Base-by-base conservation (phyloP, 495 filamentous ascomycete species). In the Acidomyces sp. region DNA sequence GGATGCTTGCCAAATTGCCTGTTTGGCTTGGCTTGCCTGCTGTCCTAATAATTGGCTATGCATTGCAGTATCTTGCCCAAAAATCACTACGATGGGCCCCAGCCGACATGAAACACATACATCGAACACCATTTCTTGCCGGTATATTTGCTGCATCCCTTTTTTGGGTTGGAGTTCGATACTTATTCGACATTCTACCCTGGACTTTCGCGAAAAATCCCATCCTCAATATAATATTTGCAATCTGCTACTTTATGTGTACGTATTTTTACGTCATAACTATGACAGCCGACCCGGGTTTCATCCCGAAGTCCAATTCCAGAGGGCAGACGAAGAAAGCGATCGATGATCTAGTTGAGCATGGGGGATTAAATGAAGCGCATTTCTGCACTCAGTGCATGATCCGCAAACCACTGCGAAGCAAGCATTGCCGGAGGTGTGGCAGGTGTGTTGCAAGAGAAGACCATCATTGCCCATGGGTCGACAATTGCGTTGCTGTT, bases 381-480 rank as follows among this genome's bases (percentile, higher is more conserved):
- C 85, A 95, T 54, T 97, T 95, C 55, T 97, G 90, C 56, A 77
- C 90, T 21, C 69, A 70, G 23, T 97, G 90, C 62, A 93, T 96
- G 86, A 77, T 90, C 37, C 70, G 90, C 38, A 85, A 76, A 56
- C 92, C 90, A 4, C 61, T 96, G 37, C 72, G 90, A 34, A 93
- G 85, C 66, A 96, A 93, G 68, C 90, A 97, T 62, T 97, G 90
- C 63, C 78, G 77, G 53, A 71, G 78, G 46, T 97, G 90, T 52
- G 72, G 77, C 43, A 83, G 90, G 34, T 97, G 90, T 59, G 78
- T 97, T 48, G 85, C 90, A 21, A 94, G 90, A 62, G 82, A 95
- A 60, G 90, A 97, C 55, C 90, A 97, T 53, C 90, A 97, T 57
- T 97, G 90, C 53, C 90, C 90, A 0, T 97, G 90, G 90, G 85